Evolutionary conservation across 345 rosid genomes (phyloP), one percentile per base, ranked within the genome.

Genomic region (Eucalyptus cloeziana): DNA sequence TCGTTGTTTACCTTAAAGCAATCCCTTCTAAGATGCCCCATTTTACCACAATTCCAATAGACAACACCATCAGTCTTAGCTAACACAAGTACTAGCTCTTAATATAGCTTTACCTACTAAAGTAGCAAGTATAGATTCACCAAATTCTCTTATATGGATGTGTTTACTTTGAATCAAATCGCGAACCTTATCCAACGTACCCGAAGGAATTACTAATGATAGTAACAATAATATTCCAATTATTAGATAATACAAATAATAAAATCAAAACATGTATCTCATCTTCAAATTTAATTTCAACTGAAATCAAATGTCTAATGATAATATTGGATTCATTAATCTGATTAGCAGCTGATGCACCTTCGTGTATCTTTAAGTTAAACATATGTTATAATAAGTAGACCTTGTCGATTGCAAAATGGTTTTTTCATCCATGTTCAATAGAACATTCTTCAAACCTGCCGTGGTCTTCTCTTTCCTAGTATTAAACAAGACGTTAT

Each of bases 121-220:
- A 56, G 30, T 22, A 56, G 11, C 3, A 0, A 56, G 62, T 56
- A 56, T 1, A 56, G 5, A 24, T 56, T 56, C 13, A 56, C 62
- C 62, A 56, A 4, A 22, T 56, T 56, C 0, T 24, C 13, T 56
- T 7, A 56, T 56, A 22, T 0, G 30, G 12, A 56, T 56, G 62
- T 2, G 12, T 56, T 2, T 9, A 56, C 0, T 56, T 4, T 2
- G 0, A 56, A 56, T 56, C 13, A 22, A 56, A 56, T 56, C 3
- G 6, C 0, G 3, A 56, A 22, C 62, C 62, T 0, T 24, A 24
- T 56, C 5, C 22, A 22, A 56, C 3, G 3, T 56, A 56, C 30
- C 0, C 10, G 0, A 12, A 56, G 0, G 62, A 56, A 9, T 56
- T 7, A 56, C 5, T 21, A 24, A 56, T 0, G 0, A 56, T 24